Evolutionary conservation across 176 grass and related monocot genomes (phyloP).

Genomic region (Triticum monococcum): DNA sequence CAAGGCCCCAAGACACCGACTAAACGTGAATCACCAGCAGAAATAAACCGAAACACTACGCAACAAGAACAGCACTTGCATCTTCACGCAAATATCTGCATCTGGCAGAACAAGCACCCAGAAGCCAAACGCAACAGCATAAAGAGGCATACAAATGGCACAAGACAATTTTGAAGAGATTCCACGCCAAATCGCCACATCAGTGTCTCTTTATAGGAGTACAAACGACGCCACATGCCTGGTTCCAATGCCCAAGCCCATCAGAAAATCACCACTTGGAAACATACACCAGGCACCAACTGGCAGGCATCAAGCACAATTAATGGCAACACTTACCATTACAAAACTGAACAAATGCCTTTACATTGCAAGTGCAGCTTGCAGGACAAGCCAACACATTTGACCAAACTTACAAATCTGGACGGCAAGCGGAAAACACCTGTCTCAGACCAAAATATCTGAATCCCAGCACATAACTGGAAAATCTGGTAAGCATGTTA

Average conservation of each 20-base stretch:
- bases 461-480: background rate
- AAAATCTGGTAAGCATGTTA: background rate
- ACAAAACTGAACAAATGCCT: slow-evolving; percentile 12
- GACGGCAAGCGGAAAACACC: slow-evolving; percentile 35
- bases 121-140: background rate
- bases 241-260: background rate
- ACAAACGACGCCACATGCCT: background rate
- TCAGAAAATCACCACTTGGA: background rate
- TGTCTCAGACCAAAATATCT: slow-evolving; percentile 43
- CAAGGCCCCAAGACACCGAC: no score
- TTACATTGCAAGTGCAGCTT: slow-evolving; percentile 12
- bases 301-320: background rate
- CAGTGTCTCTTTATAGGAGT: background rate
- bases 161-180: background rate
- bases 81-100: no score
- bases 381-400: background rate
- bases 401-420: slow-evolving; percentile 38
- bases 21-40: no score
- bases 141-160: background rate
- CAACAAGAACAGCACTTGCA: no score
- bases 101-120: background rate
- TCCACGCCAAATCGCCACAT: background rate
- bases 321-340: background rate
- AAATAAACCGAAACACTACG: no score
- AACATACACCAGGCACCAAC: background rate